These are phyloP conservation scores for Mycena kentingensis DNA, from an alignment of 768 basidiomycete species.

Conservation along the genomic window DNA sequence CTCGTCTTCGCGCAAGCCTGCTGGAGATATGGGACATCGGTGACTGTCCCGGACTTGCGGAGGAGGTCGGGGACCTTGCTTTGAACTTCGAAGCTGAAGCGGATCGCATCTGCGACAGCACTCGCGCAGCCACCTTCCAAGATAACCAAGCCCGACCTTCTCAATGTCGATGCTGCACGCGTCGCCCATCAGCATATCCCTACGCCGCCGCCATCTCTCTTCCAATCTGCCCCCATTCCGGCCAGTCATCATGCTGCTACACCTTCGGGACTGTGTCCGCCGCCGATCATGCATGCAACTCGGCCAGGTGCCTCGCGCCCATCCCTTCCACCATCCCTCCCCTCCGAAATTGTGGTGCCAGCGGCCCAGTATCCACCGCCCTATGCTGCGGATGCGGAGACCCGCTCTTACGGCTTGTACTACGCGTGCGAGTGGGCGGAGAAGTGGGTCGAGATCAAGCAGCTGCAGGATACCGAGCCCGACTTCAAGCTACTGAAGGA, in stretches of 20 bases:
- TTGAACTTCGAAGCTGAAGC: not conserved
- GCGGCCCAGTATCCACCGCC: too few species aligned
- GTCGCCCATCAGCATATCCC: not conserved
- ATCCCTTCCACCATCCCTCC: not conserved
- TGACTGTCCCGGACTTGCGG: conserved; percentile 2
- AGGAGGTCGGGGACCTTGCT: not conserved
- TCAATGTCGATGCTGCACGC: not conserved
- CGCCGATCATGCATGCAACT: not conserved
- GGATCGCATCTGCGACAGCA: not conserved
- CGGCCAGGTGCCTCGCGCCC: not conserved
- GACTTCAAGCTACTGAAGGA: not conserved
- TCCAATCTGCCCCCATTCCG: not conserved
- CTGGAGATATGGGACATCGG: not conserved
- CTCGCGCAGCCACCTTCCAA: not conserved
- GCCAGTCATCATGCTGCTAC: not conserved
- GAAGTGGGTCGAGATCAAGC: not conserved
- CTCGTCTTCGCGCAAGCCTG: not conserved
- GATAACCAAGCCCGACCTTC: not conserved
- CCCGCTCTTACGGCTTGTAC: not conserved
- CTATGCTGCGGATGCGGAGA: not conserved
- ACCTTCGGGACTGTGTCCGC: not conserved
- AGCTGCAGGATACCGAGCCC: not conserved
- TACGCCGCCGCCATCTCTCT: not conserved
- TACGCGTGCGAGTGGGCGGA: not conserved
- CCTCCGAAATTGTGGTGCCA: too few species aligned